Evolutionary conservation across 768 basidiomycete genomes (phyloP).

Genomic region (Suillus fuscotomentosus): DNA sequence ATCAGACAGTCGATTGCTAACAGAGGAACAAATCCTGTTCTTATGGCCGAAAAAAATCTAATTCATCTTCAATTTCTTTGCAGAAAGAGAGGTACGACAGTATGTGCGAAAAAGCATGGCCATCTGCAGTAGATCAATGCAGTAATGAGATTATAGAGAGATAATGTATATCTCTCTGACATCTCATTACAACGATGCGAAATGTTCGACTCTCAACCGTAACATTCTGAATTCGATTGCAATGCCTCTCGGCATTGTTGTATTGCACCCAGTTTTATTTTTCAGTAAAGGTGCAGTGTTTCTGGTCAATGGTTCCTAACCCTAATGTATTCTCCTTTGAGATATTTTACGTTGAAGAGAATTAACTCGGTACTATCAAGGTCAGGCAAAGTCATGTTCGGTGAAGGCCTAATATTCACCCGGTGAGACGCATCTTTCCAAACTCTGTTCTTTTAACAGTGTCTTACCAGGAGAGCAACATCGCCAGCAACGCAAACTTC

Average conservation of each 20-base stretch:
- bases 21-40: background rate
- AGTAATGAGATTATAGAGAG: background rate
- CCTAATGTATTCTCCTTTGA: background rate
- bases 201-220: background rate
- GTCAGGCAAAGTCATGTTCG: background rate
- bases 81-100: background rate
- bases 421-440: no score
- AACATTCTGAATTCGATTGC: background rate
- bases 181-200: background rate
- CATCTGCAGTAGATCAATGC: background rate
- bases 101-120: background rate
- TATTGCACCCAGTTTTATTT: background rate
- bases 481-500: no score
- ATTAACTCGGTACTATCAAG: background rate
- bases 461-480: no score
- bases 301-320: background rate
- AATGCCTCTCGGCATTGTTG: background rate
- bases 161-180: background rate
- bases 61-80: background rate
- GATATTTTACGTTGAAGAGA: background rate
- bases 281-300: background rate
- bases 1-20: slow-evolving; percentile 16
- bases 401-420: no score
- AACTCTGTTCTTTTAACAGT: no score
- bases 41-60: background rate